Evolutionary conservation across 108 stramenopile genomes (phyloP).

Genomic region (Nitzschia inconspicua): DNA sequence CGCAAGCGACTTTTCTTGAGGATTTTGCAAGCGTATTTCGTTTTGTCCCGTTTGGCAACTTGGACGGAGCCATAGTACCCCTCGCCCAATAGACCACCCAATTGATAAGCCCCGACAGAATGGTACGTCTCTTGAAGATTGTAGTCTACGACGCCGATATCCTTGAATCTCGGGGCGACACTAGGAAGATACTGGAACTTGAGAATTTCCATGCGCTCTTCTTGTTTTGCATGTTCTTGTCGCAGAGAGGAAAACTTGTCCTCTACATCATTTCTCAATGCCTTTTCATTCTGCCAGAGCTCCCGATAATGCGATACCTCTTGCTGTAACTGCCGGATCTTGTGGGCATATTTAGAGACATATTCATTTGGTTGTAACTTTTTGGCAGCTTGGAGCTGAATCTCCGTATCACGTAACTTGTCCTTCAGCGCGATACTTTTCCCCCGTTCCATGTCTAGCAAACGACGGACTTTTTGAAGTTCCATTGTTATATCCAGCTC

Average conservation of each 20-base stretch:
- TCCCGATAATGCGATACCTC: not conserved
- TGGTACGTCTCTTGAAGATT: conserved; percentile 9
- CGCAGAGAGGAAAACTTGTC: conserved; percentile 1
- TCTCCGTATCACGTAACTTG: conserved; percentile 6
- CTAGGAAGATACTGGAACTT: conserved; percentile 19
- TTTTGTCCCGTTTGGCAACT: conserved; percentile 8
- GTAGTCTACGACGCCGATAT: conserved; percentile 18
- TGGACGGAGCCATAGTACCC: conserved; percentile 46
- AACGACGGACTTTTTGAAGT: not conserved
- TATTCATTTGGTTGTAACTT: not conserved
- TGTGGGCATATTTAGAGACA: not conserved
- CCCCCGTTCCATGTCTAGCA: conserved; percentile 10
- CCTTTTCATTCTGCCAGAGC: conserved; percentile 1
- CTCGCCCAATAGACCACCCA: conserved; percentile 44
- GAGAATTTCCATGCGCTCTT: conserved; percentile 18
- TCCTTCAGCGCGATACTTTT: not conserved
- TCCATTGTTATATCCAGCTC: too few species aligned
- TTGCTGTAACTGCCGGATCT: not conserved
- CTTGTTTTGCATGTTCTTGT: conserved; percentile 19
- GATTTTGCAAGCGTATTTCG: conserved; percentile 70
- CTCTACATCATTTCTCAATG: not conserved
- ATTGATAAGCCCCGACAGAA: conserved; percentile 44
- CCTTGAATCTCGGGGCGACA: conserved; percentile 10
- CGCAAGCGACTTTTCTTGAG: conserved; percentile 86
- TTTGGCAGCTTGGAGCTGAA: not conserved